phyloP scores from a whole-genome alignment of 2,329 filamentous ascomycete species.

The Septoria linicola region DNA sequence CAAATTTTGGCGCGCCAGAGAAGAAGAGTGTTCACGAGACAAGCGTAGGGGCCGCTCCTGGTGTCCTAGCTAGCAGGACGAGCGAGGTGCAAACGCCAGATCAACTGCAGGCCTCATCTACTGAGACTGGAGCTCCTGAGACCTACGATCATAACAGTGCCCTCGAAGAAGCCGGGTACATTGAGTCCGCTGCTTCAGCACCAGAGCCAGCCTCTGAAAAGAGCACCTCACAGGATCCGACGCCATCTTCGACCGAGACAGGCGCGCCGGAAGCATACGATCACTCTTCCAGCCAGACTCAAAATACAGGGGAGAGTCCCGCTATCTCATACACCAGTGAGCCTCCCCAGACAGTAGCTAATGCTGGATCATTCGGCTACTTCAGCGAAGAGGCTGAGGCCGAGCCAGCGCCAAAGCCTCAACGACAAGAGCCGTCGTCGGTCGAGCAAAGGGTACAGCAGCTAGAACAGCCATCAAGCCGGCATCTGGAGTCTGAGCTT shows the following conservation, averaged over 20 bases:
- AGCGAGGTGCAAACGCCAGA: not conserved
- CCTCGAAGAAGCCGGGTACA: not conserved
- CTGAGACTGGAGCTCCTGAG: not conserved
- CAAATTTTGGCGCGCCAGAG: not conserved
- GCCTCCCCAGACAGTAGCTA: not conserved
- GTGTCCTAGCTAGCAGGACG: not conserved
- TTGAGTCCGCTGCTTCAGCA: not conserved
- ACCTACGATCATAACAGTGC: not conserved
- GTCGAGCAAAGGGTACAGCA: not conserved
- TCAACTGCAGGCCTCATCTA: not conserved
- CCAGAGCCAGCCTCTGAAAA: not conserved
- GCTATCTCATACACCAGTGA: constrained; percentile 1
- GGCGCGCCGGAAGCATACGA: not conserved
- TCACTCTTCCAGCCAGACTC: not conserved
- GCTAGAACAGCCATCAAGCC: not conserved
- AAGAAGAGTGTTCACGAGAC: not conserved
- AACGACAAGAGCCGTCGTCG: not conserved
- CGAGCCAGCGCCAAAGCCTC: not conserved
- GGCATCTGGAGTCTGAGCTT: not conserved
- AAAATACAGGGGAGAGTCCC: not conserved
- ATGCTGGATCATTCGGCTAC: constrained; percentile 3
- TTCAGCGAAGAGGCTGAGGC: not conserved
- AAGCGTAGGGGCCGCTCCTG: not conserved
- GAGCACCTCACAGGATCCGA: not conserved
- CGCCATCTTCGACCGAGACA: not conserved